phyloP scores from a whole-genome alignment of 176 grass and related monocot species.

The Rhynchospora pubera region DNA sequence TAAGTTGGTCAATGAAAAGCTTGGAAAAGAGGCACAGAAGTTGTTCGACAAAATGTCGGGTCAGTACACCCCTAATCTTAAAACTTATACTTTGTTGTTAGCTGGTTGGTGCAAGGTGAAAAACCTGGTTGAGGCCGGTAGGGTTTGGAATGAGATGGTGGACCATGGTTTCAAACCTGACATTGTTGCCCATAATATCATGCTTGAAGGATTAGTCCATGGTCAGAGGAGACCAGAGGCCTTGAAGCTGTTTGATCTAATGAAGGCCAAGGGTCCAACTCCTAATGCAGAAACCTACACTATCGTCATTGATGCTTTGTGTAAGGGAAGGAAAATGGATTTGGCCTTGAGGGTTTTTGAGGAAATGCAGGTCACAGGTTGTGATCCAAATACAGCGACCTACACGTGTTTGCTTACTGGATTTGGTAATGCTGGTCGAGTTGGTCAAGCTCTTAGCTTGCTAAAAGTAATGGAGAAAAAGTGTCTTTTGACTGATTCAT shows the following conservation, averaged over 20 bases:
- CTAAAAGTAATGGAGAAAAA: constrained; percentile 58
- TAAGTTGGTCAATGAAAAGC: background rate
- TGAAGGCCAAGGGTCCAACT: constrained; percentile 76
- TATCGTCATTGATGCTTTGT: constrained; percentile 59
- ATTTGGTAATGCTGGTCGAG: constrained; percentile 61
- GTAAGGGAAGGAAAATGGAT: constrained; percentile 85
- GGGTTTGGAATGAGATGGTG: constrained; percentile 83
- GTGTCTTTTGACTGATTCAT: constrained; percentile 50
- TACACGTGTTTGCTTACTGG: constrained; percentile 86
- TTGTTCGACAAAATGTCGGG: constrained; percentile 61
- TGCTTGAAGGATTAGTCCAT: constrained; percentile 67
- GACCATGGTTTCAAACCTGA: constrained; percentile 65
- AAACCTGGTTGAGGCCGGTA: constrained; percentile 65
- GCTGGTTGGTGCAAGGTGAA: constrained; percentile 68
- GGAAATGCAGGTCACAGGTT: constrained; percentile 50
- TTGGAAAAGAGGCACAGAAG: constrained; percentile 60
- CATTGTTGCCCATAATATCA: constrained; percentile 63
- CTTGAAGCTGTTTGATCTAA: constrained; percentile 81
- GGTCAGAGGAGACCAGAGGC: constrained; percentile 68
- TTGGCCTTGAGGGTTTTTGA: constrained; percentile 51
- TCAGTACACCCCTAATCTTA: constrained; percentile 42
- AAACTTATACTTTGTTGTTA: constrained; percentile 56
- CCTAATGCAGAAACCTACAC: constrained; percentile 77
- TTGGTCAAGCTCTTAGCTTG: constrained; percentile 64
- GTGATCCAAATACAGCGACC: constrained; percentile 38